Evolutionary conservation across 2,329 filamentous ascomycete species (phyloP).

Genomic region (Myriangium duriaei): DNA sequence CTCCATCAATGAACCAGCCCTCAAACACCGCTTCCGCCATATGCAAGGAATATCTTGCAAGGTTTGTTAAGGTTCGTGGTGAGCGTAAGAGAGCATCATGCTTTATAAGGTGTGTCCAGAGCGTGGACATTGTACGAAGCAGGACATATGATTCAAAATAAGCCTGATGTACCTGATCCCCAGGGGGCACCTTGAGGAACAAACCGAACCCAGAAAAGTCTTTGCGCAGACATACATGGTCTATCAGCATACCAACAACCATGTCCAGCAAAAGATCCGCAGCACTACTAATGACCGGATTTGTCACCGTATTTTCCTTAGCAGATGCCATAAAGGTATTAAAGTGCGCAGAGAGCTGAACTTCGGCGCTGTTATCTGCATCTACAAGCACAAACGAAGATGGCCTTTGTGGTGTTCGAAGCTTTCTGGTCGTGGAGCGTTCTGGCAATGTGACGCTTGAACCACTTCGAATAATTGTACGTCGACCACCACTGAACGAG

Average conservation of each 20-base stretch:
- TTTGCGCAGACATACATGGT: conserved; percentile 74
- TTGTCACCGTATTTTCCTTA: conserved; percentile 34
- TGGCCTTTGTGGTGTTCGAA: conserved; percentile 59
- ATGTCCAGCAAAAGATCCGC: conserved; percentile 68
- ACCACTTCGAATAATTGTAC: conserved; percentile 60
- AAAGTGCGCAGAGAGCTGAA: conserved; percentile 49
- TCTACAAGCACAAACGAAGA: conserved; percentile 89
- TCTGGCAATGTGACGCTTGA: conserved; percentile 23
- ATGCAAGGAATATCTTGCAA: conserved; percentile 68
- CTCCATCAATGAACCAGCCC: conserved; percentile 89
- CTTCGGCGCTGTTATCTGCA: conserved; percentile 48
- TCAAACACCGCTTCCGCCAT: conserved; percentile 86
- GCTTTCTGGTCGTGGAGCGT: conserved; percentile 24
- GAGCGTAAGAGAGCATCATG: conserved; percentile 64
- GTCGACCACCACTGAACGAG: conserved; percentile 37
- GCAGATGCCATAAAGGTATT: conserved; percentile 50
- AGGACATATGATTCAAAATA: conserved; percentile 90
- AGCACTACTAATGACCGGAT: conserved; percentile 52
- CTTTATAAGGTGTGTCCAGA: conserved; percentile 57
- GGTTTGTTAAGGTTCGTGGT: conserved; percentile 72
- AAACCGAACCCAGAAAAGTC: conserved; percentile 83
- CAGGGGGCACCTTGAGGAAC: conserved; percentile 78
- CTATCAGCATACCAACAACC: conserved; percentile 66
- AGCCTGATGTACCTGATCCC: conserved; percentile 86
- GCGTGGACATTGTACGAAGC: conserved; percentile 56